Percentiles rank a stretch among this genome's conserved stretches.
Evolutionary conservation across 2,329 filamentous ascomycete species (phyloP).

Genomic region (Dichotomopilus funicola): DNA sequence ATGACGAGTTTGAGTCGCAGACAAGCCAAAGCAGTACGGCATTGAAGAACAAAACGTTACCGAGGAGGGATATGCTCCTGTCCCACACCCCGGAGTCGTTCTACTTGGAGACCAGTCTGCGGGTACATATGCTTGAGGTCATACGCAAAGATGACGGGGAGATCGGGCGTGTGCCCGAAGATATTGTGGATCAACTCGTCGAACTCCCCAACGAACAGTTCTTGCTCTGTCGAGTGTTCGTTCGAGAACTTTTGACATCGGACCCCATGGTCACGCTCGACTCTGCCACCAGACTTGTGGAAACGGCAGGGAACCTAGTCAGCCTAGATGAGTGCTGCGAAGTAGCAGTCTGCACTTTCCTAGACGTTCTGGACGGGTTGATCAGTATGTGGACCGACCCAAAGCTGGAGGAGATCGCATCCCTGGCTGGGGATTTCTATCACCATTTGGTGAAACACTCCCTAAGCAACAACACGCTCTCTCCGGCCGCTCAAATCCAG

Average conservation of each 20-base stretch:
- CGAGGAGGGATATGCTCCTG: slow-evolving; percentile 41
- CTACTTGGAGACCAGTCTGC: slow-evolving; percentile 40
- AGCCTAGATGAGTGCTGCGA: slow-evolving; percentile 62
- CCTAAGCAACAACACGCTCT: slow-evolving; percentile 62
- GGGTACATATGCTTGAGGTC: slow-evolving; percentile 40
- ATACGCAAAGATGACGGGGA: slow-evolving; percentile 39
- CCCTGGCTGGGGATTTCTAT: slow-evolving; percentile 67
- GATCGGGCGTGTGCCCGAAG: slow-evolving; percentile 43
- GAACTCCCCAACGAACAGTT: slow-evolving; percentile 47
- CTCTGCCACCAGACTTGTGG: slow-evolving; percentile 42
- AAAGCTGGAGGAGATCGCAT: slow-evolving; percentile 52
- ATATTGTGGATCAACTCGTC: slow-evolving; percentile 45
- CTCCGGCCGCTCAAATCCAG: slow-evolving; percentile 58
- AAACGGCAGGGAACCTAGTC: slow-evolving; percentile 46
- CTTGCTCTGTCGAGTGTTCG: slow-evolving; percentile 43
- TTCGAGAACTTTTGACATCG: slow-evolving; percentile 47
- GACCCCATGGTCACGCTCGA: slow-evolving; percentile 45
- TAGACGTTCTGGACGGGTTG: slow-evolving; percentile 62
- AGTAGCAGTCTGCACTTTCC: slow-evolving; percentile 58
- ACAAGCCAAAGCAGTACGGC: slow-evolving; percentile 40
- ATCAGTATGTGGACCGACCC: slow-evolving; percentile 57
- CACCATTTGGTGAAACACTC: slow-evolving; percentile 64
- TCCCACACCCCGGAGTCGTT: slow-evolving; percentile 40
- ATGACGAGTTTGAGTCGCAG: slow-evolving; percentile 58
- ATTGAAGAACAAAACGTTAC: slow-evolving; percentile 35